Evolutionary conservation across 345 rosid genomes (phyloP).

Genomic region (Cardiospermum halicacabum): DNA sequence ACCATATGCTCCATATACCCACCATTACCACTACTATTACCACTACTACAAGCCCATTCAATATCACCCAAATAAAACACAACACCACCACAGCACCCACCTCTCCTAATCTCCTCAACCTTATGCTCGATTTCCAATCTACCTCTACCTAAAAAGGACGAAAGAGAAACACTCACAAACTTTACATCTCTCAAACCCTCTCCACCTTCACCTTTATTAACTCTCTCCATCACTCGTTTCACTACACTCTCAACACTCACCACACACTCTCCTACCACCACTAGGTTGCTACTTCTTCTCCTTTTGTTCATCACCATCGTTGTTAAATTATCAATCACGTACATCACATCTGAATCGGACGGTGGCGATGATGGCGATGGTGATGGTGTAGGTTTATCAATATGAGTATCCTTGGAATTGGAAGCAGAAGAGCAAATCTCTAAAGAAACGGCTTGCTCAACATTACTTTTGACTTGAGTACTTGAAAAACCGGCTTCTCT

Average conservation of each 20-base stretch:
- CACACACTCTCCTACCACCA: constrained; percentile 73
- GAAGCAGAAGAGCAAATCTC: constrained; percentile 47
- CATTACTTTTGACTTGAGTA: constrained; percentile 77
- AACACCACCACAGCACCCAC: constrained; percentile 41
- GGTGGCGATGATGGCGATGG: too few species aligned
- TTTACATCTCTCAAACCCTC: constrained; percentile 51
- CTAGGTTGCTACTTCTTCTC: constrained; percentile 45
- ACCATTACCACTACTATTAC: constrained; percentile 25
- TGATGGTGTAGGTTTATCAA: too few species aligned
- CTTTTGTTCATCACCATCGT: constrained; percentile 34
- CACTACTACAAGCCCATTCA: constrained; percentile 49
- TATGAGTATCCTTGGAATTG: too few species aligned
- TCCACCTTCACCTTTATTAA: constrained; percentile 53
- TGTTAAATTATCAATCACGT: constrained; percentile 57
- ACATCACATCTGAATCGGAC: constrained; percentile 67
- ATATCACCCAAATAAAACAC: constrained; percentile 79
- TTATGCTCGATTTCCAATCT: constrained; percentile 54
- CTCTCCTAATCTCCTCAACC: constrained; percentile 52
- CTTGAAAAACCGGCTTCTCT: constrained; percentile 96
- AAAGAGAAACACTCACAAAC: constrained; percentile 43
- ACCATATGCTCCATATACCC: constrained; percentile 66
- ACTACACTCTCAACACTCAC: constrained; percentile 48
- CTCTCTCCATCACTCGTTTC: constrained; percentile 55
- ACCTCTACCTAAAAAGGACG: constrained; percentile 46
- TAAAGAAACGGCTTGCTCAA: constrained; percentile 65